These are phyloP conservation scores for Didymella arachidicola DNA, from an alignment of 2,329 filamentous ascomycete species.

Conservation along the genomic window DNA sequence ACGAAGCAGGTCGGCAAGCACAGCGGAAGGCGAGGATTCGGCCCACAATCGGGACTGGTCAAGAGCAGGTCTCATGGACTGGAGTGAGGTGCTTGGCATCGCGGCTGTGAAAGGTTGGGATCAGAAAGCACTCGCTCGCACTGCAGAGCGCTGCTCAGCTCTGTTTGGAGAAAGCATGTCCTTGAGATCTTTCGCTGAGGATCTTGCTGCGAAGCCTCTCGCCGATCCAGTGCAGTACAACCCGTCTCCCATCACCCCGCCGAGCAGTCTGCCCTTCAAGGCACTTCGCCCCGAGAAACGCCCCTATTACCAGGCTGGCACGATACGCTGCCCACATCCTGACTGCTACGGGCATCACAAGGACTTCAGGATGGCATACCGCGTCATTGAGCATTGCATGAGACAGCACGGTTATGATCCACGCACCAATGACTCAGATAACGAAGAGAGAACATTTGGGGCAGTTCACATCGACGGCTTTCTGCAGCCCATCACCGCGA, in stretches of 20 bases:
- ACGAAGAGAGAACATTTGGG: constrained; percentile 60
- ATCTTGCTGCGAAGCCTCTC: constrained; percentile 29
- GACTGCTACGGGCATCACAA: constrained; percentile 40
- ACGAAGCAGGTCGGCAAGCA: constrained; percentile 27
- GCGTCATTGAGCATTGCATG: constrained; percentile 56
- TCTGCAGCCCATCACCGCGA: constrained; percentile 60
- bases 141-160: constrained; percentile 75
- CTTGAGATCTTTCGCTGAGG: constrained; percentile 64
- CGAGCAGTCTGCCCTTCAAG: not conserved
- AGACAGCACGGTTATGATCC: constrained; percentile 55
- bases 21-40: constrained; percentile 15
- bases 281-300: constrained; percentile 23
- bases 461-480: constrained; percentile 75
- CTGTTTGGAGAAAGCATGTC: constrained; percentile 78
- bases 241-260: constrained; percentile 39
- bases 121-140: constrained; percentile 69
- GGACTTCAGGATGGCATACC: constrained; percentile 36
- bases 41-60: constrained; percentile 24
- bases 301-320: constrained; percentile 39
- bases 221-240: constrained; percentile 46
- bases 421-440: constrained; percentile 54
- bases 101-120: constrained; percentile 77
- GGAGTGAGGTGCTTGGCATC: constrained; percentile 83
- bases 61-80: constrained; percentile 62
- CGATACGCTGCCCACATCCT: constrained; percentile 44